Conservation (phyloP, 345 rosid genomes). For the Clarkia xantiana region DNA sequence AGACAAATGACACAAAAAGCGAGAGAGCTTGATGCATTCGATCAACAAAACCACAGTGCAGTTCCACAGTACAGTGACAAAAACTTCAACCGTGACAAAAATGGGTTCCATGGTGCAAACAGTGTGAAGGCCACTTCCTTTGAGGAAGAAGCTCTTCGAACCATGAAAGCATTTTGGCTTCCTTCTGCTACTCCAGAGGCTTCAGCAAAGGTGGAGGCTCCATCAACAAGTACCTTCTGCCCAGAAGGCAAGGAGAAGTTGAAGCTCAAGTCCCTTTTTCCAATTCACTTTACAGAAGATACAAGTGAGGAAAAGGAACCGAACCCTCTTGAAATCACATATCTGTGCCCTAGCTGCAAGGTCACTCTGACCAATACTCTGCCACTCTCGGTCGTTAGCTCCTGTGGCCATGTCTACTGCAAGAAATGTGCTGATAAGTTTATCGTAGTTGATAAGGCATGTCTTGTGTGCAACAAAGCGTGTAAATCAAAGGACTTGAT, state of each 20-base stretch:
- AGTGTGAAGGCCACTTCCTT: conserved; percentile 82
- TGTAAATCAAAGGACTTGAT: conserved; percentile 74
- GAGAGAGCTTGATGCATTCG: conserved; percentile 78
- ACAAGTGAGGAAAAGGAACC: conserved; percentile 36
- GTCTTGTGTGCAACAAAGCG: conserved; percentile 58
- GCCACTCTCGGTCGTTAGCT: conserved; percentile 58
- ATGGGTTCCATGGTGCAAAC: conserved; percentile 88
- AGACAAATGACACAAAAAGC: conserved; percentile 53
- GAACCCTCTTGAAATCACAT: conserved; percentile 46
- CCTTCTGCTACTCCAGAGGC: conserved; percentile 99
- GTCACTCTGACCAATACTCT: conserved; percentile 78
- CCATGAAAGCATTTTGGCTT: conserved; percentile 98
- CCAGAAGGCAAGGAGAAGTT: conserved; percentile 91
- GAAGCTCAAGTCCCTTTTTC: conserved; percentile 72
- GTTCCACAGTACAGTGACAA: conserved; percentile 69
- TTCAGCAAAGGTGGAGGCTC: conserved; percentile 55
- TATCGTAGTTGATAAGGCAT: conserved; percentile 58
- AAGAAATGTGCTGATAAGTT: conserved; percentile 82
- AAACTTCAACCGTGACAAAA: conserved; percentile 57
- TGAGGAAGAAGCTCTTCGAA: conserved; percentile 91
- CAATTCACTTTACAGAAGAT: conserved; percentile 59
- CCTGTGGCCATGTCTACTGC: conserved; percentile 97
- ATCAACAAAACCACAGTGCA: conserved; percentile 94
- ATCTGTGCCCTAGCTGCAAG: conserved; percentile 90
- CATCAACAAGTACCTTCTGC: conserved; percentile 50